phyloP scores from a whole-genome alignment of 2,329 filamentous ascomycete genomes.

The Trichoderma lentiforme region DNA sequence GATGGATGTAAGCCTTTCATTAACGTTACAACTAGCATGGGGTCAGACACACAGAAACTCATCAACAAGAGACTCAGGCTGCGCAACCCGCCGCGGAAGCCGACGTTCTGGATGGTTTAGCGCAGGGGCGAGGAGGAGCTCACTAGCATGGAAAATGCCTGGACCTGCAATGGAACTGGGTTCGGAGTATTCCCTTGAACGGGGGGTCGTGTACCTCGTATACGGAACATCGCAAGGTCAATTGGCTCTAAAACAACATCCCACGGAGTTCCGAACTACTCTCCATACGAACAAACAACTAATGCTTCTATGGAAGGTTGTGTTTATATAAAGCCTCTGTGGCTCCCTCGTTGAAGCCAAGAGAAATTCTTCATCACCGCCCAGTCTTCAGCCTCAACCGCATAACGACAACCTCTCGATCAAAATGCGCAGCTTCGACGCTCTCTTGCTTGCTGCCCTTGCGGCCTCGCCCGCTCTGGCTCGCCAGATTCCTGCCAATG shows the following conservation, averaged over 20 bases:
- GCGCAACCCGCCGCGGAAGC: not conserved
- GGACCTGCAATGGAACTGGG: not conserved
- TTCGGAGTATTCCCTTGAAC: not conserved
- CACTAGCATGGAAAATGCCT: not conserved
- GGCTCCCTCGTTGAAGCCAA: not conserved
- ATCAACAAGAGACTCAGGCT: not conserved
- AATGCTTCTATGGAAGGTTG: not conserved
- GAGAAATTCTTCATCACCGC: not conserved
- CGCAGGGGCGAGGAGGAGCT: not conserved
- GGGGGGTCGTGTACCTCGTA: not conserved
- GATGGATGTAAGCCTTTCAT: conserved; percentile 11
- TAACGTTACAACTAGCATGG: conserved; percentile 12
- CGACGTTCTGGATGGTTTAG: not conserved
- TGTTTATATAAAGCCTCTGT: not conserved
- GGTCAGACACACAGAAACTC: not conserved
- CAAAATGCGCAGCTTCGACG: conserved; percentile 11
- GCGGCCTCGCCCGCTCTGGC: conserved; percentile 16
- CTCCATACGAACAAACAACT: not conserved
- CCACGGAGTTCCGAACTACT: not conserved
- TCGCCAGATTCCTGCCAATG: conserved; percentile 26
- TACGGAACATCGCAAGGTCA: not conserved
- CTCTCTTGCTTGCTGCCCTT: conserved; percentile 9
- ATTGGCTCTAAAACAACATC: not conserved
- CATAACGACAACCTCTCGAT: not conserved
- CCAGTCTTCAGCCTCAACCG: not conserved